A percentile compares a stretch with the other conserved stretches of the same genome.
Conservation (phyloP, 345 rosid genomes). For the Gossypium turneri region DNA sequence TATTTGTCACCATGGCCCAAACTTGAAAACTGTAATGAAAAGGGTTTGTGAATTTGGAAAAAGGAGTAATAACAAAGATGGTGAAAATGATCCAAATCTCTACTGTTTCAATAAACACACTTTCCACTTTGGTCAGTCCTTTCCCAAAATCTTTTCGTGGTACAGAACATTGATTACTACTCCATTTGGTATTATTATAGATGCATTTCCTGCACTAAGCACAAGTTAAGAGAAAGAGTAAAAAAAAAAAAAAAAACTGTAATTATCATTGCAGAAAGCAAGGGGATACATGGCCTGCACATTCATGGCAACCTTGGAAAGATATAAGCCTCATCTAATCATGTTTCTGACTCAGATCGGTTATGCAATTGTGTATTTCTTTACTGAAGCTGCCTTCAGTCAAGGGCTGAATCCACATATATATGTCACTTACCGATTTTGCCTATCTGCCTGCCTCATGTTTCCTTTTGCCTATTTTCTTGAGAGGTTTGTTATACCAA, state of each 20-base stretch:
- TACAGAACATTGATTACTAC: neutral
- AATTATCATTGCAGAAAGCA: constrained; percentile 16
- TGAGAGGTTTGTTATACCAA: constrained; percentile 38
- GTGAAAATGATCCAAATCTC: neutral
- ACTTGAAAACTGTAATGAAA: neutral
- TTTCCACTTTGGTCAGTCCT: neutral
- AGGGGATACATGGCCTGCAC: neutral
- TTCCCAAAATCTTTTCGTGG: neutral
- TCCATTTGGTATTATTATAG: constrained; percentile 7
- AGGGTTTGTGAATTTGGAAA: neutral
- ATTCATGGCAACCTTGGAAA: neutral
- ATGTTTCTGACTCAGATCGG: constrained; percentile 47
- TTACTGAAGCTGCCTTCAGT: constrained; percentile 59
- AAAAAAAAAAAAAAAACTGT: neutral
- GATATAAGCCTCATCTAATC: constrained; percentile 20
- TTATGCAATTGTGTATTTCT: constrained; percentile 51
- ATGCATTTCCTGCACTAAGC: neutral
- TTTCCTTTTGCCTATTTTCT: constrained; percentile 56
- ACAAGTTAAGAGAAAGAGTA: neutral
- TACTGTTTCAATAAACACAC: neutral
- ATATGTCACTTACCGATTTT: constrained; percentile 52
- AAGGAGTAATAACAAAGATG: no score
- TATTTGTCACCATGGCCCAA: neutral
- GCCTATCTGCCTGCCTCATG: constrained; percentile 36
- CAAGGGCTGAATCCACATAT: constrained; percentile 71